These are phyloP conservation scores for Teratosphaeria zuluensis DNA, from an alignment of 2,329 filamentous ascomycete genomes.

Conservation along the genomic window DNA sequence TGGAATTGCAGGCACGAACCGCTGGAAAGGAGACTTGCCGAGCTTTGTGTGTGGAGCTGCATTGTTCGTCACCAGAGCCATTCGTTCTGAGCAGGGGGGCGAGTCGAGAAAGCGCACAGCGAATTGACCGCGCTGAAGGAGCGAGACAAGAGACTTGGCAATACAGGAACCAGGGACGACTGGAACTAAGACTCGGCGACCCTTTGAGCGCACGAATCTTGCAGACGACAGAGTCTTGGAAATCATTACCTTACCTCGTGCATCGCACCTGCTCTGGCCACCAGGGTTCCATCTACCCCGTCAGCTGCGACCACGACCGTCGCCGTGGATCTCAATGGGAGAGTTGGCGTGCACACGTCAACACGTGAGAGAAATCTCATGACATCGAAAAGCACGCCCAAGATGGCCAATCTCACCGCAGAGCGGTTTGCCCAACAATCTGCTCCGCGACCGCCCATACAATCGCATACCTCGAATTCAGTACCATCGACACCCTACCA, in stretches of 20 bases:
- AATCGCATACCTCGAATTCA: conserved; percentile 65
- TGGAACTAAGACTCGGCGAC: neutral
- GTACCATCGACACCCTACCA: conserved; percentile 91
- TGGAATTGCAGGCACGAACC: neutral
- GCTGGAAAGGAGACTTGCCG: neutral
- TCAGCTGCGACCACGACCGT: conserved; percentile 1
- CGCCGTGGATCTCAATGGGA: conserved; percentile 11
- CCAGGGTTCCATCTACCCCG: neutral
- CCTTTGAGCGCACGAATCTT: neutral
- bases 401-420: conserved; percentile 5
- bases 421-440: conserved; percentile 11
- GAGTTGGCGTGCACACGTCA: neutral
- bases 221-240: neutral
- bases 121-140: neutral
- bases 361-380: conserved; percentile 20
- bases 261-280: neutral
- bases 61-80: conserved; percentile 1
- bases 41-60: neutral
- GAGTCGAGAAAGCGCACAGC: neutral
- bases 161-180: neutral
- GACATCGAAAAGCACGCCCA: conserved; percentile 10
- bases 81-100: neutral
- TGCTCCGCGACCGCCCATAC: conserved; percentile 18
- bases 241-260: neutral
- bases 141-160: neutral